Base-by-base conservation (phyloP, 345 rosid species). In the Microthlaspi erraticum region DNA sequence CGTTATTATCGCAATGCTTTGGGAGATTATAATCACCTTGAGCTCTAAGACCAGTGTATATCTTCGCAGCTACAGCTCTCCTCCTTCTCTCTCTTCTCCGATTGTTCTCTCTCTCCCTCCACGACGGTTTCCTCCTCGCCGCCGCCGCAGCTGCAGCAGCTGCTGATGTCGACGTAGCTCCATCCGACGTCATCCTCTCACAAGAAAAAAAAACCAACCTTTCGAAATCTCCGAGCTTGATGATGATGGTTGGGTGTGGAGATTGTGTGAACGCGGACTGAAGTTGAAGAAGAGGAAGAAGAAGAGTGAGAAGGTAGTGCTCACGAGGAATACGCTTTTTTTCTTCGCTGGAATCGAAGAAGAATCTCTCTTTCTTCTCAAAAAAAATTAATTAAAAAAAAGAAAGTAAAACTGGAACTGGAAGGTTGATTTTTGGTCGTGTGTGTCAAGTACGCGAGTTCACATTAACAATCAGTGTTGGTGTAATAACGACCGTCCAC, bases 71-170 rank as follows among this genome's bases (percentile, higher is more conserved):
- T 19, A 88, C 77, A 5, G 99, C 98, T 76, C 98, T 86, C 68
- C 99, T 78, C 66, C 98, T 72, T 68, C 99, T 77, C 78, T 94
- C 99, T 54, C 99, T 88, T 74, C 99, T 82, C 81, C 93, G 73
- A 77, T 94, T 91, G 59, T 94, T 94, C 86, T 94, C 99, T 51
- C 98, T 85, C 82, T 94, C 99, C 77, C 87, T 83, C 95, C 95
- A 91, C 70, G 99, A 91, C 26, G 98, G 99, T 78, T 91, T 91
- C 85, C 99, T 85, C 84, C 98, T 82, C 14, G 78, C 82, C 13
- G 88, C 80, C 39, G 84, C 71, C 3, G 73, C 74, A 19, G 84
- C 96, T 23, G 86, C 66, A 11, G 91, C 84, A 75, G 83, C 96
- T 41, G 77, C 73, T 20, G 76, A 62, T 63, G 90, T 71, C 65